A percentile compares a stretch with the other conserved stretches of the same genome.
phyloP scores from a whole-genome alignment of 2,329 filamentous ascomycete genomes.

The Hypoxylon sp. region DNA sequence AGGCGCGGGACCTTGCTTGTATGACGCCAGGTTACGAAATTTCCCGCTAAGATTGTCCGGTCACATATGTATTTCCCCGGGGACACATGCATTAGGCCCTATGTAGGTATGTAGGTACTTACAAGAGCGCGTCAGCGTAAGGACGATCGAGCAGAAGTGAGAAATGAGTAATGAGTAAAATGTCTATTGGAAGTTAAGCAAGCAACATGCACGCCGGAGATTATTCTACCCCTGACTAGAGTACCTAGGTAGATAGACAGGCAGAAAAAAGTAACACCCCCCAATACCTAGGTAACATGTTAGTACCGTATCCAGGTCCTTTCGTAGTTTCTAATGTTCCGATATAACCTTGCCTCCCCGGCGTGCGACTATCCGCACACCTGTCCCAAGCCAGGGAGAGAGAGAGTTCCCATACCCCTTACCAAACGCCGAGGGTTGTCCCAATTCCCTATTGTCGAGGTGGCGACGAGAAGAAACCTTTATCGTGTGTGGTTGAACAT shows the following conservation, averaged over 20 bases:
- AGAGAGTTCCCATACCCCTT: background rate
- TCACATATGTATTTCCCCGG: slow-evolving; percentile 5
- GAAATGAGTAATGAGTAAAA: slow-evolving; percentile 8
- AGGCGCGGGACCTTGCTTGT: background rate
- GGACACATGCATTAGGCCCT: background rate
- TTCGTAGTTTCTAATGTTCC: slow-evolving; percentile 26
- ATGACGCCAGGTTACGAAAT: slow-evolving; percentile 9
- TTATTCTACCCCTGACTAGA: slow-evolving; percentile 23
- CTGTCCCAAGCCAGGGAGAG: background rate
- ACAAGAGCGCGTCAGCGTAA: slow-evolving; percentile 10
- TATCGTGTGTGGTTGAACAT: slow-evolving; percentile 8
- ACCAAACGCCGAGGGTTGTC: slow-evolving; percentile 23
- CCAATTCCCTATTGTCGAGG: background rate
- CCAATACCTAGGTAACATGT: slow-evolving; percentile 4
- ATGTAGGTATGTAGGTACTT: no score
- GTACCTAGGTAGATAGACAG: background rate
- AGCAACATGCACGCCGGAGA: slow-evolving; percentile 21
- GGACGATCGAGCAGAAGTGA: background rate
- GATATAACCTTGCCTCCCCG: slow-evolving; percentile 18
- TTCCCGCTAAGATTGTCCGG: slow-evolving; percentile 10
- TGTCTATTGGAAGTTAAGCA: slow-evolving; percentile 31
- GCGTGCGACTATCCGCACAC: slow-evolving; percentile 8
- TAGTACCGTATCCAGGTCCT: slow-evolving; percentile 8
- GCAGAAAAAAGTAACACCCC: slow-evolving; percentile 9
- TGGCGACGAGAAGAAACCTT: slow-evolving; percentile 4